Base-by-base conservation (phyloP, 345 rosid genomes). In the Boechera retrofracta region DNA sequence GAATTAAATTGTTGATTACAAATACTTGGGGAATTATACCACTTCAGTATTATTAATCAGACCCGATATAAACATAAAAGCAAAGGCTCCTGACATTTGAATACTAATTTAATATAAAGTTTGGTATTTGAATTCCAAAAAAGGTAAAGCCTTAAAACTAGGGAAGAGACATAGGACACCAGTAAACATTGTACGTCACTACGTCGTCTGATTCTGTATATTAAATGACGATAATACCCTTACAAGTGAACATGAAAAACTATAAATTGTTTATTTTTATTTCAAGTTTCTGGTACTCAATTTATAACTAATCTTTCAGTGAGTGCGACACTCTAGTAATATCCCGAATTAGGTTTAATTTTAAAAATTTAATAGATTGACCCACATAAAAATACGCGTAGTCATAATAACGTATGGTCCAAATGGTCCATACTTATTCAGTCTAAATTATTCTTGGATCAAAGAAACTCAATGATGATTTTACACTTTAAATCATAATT, bases 101-200 rank as follows among this genome's bases (percentile, higher is more conserved):
- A 55, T 75, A 75, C 4, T 6, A 60, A 21, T 21, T 21, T 21
- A 21, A 21, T 57, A 57, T n/a, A 49, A 33, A 47, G 21, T 60
- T 76, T 76, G 33, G 69, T 61, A 69, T 61, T 51, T 32, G 57
- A 62, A 44, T 10, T 39, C 45, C 6, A 16, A n/a, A 59, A 49
- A 41, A 61, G 48, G 58, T 36, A 79, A 79, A 79, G 78, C 82
- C 82, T 66, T 79, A 69, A 79, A 79, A 67, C 74, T 73, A 66
- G 71, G 77, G 82, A 54, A 73, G 73, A 61, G 77, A 78, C 56
- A 47, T 18, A 41, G 64, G 38, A 45, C 49, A 39, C 36, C 49
- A 66, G 56, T 48, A 29, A 51, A 24, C 41, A 69, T 41, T 60
- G 58, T 26, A 70, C 35, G 24, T 31, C 58, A 3, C 6, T 26